These are phyloP conservation scores for Cryptococcus floricola DNA, from an alignment of 1,284 basidiomycete species.

Conservation along the genomic window DNA sequence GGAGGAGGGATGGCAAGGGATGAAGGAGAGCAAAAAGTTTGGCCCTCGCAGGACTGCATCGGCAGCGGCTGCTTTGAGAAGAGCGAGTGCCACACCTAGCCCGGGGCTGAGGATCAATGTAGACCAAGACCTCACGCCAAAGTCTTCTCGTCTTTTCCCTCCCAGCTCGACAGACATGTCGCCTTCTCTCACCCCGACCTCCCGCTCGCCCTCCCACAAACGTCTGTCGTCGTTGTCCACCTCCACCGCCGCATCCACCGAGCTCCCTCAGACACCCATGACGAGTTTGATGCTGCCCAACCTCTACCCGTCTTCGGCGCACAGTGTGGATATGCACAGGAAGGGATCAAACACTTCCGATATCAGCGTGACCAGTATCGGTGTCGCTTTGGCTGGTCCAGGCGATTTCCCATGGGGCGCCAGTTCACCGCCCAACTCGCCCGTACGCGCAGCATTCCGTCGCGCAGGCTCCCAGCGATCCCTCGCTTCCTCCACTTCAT, in stretches of 20 bases:
- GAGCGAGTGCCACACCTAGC: not conserved
- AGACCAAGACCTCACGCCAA: constrained; percentile 2
- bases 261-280: constrained; percentile 4
- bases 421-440: constrained; percentile 7
- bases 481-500: not conserved
- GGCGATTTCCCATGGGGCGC: constrained; percentile 15
- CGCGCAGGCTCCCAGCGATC: not conserved
- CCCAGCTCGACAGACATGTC: not conserved
- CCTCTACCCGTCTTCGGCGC: not conserved
- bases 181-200: too few species aligned
- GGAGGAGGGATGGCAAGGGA: constrained; percentile 35
- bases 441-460: constrained; percentile 6
- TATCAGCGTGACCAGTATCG: too few species aligned
- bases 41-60: not conserved
- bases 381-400: not conserved
- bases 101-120: not conserved
- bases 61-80: not conserved
- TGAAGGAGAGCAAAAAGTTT: constrained; percentile 6
- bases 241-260: not conserved
- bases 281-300: not conserved
- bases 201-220: not conserved
- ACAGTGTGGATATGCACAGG: not conserved
- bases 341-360: too few species aligned
- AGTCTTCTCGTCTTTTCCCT: not conserved
- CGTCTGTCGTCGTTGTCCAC: constrained; percentile 1